Conservation (phyloP, 2,329 filamentous ascomycete species). For the Sclerotinia borealis region DNA sequence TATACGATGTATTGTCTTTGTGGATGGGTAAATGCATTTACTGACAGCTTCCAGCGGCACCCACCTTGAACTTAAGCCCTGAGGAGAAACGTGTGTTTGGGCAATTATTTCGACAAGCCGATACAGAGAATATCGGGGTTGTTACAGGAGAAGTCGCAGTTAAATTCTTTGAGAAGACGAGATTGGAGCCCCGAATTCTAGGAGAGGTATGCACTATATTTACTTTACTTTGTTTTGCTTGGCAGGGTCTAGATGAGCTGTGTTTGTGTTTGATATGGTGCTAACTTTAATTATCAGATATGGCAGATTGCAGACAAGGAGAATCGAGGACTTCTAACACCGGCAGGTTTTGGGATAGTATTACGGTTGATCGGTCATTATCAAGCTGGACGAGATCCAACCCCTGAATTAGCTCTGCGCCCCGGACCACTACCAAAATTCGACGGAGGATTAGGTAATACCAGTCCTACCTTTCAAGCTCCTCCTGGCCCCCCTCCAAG, state of each 20-base stretch:
- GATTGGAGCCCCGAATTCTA: conserved; percentile 75
- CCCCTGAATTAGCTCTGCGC: conserved; percentile 73
- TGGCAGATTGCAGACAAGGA: conserved; percentile 98
- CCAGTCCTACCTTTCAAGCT: conserved; percentile 44
- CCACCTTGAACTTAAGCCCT: conserved; percentile 75
- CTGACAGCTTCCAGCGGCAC: conserved; percentile 40
- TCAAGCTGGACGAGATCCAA: conserved; percentile 78
- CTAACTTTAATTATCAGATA: conserved; percentile 52
- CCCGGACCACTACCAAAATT: conserved; percentile 89
- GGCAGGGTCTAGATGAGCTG: neutral
- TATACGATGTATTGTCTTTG: neutral
- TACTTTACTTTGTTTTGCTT: neutral
- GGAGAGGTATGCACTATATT: conserved; percentile 58
- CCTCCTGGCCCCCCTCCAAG: conserved; percentile 38
- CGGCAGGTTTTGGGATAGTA: conserved; percentile 87
- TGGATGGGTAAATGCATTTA: neutral
- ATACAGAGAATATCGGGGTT: conserved; percentile 84
- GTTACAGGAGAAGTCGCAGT: conserved; percentile 95
- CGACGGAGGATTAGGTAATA: conserved; percentile 55
- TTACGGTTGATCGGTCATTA: conserved; percentile 92
- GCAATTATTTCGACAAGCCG: conserved; percentile 87
- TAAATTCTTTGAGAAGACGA: conserved; percentile 96
- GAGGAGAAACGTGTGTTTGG: conserved; percentile 94
- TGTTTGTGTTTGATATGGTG: neutral
- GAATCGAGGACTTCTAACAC: conserved; percentile 89